These are phyloP conservation scores for Akanthomyces muscarius DNA, from an alignment of 2,329 filamentous ascomycete species.

Conservation along the genomic window DNA sequence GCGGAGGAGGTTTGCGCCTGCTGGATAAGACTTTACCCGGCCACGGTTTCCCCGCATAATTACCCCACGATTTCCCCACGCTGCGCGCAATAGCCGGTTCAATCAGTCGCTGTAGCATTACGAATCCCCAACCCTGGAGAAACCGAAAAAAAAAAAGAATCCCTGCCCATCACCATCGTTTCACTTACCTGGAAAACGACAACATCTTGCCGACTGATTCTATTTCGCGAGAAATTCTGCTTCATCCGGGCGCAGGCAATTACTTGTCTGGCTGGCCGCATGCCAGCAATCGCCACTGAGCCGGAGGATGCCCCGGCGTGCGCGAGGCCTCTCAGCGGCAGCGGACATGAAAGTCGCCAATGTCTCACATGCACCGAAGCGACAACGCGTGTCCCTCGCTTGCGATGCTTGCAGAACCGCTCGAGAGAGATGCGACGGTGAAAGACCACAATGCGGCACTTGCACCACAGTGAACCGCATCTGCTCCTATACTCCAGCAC, in stretches of 20 bases:
- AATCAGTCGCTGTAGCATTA: not conserved
- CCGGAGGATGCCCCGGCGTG: conserved; percentile 38
- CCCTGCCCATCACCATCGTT: not conserved
- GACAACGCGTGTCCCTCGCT: conserved; percentile 63
- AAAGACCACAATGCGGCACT: conserved; percentile 61
- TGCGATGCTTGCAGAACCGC: conserved; percentile 66
- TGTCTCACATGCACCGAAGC: conserved; percentile 40
- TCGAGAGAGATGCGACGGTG: conserved; percentile 70
- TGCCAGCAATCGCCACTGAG: not conserved
- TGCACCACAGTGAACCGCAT: conserved; percentile 59
- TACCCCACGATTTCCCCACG: conserved; percentile 12
- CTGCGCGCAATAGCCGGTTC: not conserved
- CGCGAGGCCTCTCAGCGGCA: conserved; percentile 25
- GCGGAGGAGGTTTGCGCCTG: not conserved
- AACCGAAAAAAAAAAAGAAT: not conserved
- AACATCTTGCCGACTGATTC: too few species aligned
- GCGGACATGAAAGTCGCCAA: conserved; percentile 25
- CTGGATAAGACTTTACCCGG: conserved; percentile 25
- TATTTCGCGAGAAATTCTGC: too few species aligned
- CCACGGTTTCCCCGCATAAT: not conserved
- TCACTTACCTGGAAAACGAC: not conserved
- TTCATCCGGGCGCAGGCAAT: not conserved
- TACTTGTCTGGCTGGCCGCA: not conserved
- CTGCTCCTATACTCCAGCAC: conserved; percentile 69
- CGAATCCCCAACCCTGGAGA: not conserved